phyloP scores from a whole-genome alignment of 2,329 filamentous ascomycete genomes.

The Grosmannia penicillata region DNA sequence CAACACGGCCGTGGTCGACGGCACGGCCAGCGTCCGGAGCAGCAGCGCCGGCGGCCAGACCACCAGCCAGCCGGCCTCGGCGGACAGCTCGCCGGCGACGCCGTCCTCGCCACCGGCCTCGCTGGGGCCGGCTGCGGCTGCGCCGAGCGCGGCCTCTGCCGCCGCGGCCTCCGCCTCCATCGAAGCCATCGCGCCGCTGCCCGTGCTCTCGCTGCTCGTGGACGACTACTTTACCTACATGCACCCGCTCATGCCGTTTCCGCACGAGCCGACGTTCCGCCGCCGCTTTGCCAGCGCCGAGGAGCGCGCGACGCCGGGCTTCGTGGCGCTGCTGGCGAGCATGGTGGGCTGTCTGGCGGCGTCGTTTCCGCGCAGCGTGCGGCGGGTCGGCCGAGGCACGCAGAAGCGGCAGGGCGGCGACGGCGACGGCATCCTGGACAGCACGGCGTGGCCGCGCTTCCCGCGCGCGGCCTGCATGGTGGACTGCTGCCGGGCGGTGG shows the following conservation, averaged over 20 bases:
- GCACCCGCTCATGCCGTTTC: slow-evolving; percentile 62
- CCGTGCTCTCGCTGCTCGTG: slow-evolving; percentile 52
- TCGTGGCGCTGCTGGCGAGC: slow-evolving; percentile 55
- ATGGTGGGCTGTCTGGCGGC: slow-evolving; percentile 64
- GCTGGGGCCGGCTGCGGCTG: too few relatives aligned
- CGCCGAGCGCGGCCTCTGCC: background rate
- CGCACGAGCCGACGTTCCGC: slow-evolving; percentile 64
- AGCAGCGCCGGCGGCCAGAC: background rate
- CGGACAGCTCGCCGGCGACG: slow-evolving; percentile 9
- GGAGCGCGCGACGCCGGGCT: slow-evolving; percentile 50
- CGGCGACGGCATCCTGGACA: background rate
- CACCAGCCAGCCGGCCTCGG: background rate
- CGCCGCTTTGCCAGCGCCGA: slow-evolving; percentile 51
- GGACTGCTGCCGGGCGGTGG: slow-evolving; percentile 55
- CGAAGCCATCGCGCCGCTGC: slow-evolving; percentile 57
- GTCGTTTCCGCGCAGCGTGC: slow-evolving; percentile 59
- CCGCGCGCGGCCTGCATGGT: slow-evolving; percentile 56
- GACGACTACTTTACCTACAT: slow-evolving; percentile 78
- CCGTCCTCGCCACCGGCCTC: too few relatives aligned
- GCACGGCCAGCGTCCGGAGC: slow-evolving; percentile 16
- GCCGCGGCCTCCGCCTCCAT: slow-evolving; percentile 19
- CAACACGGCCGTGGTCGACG: slow-evolving; percentile 22
- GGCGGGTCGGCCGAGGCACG: too few relatives aligned
- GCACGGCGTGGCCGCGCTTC: slow-evolving; percentile 41
- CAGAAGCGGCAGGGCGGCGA: slow-evolving; percentile 34